phyloP scores from a whole-genome alignment of 768 basidiomycete genomes.

The Tephrocybe sp. region DNA sequence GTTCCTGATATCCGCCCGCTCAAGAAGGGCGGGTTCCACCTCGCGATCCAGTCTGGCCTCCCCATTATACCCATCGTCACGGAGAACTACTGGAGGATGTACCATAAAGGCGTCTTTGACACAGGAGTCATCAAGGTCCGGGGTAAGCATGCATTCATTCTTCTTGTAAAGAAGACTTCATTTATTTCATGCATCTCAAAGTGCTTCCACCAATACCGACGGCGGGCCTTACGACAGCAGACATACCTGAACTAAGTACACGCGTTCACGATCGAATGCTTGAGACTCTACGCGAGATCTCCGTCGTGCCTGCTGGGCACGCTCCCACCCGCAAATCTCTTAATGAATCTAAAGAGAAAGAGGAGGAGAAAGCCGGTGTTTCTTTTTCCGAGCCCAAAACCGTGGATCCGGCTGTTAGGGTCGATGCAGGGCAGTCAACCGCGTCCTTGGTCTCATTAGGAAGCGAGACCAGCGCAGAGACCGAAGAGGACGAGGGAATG shows the following conservation, averaged over 20 bases:
- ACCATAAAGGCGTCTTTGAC: constrained; percentile 75
- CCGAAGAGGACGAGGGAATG: constrained; percentile 86
- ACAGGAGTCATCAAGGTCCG: constrained; percentile 76
- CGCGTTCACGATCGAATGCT: constrained; percentile 83
- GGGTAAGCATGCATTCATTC: constrained; percentile 49
- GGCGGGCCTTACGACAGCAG: constrained; percentile 61
- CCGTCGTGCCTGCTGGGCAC: constrained; percentile 41
- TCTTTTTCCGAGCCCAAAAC: background rate
- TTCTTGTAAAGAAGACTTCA: background rate
- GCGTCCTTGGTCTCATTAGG: constrained; percentile 34
- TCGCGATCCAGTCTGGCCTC: constrained; percentile 87
- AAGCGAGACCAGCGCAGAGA: constrained; percentile 70
- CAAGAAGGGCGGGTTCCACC: constrained; percentile 98
- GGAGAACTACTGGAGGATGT: constrained; percentile 92
- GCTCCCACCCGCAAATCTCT: constrained; percentile 10
- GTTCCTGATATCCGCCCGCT: constrained; percentile 75
- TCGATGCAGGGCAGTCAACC: constrained; percentile 21
- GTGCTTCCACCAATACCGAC: constrained; percentile 92
- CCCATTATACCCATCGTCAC: constrained; percentile 91
- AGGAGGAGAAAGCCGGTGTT: constrained; percentile 2
- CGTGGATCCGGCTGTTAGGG: background rate
- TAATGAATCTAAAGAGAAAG: constrained; percentile 5
- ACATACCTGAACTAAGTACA: constrained; percentile 65
- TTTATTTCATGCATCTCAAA: constrained; percentile 29
- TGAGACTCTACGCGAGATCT: constrained; percentile 73